These are phyloP conservation scores for Suillus tomentosus DNA, from an alignment of 768 basidiomycete species.

Conservation along the genomic window DNA sequence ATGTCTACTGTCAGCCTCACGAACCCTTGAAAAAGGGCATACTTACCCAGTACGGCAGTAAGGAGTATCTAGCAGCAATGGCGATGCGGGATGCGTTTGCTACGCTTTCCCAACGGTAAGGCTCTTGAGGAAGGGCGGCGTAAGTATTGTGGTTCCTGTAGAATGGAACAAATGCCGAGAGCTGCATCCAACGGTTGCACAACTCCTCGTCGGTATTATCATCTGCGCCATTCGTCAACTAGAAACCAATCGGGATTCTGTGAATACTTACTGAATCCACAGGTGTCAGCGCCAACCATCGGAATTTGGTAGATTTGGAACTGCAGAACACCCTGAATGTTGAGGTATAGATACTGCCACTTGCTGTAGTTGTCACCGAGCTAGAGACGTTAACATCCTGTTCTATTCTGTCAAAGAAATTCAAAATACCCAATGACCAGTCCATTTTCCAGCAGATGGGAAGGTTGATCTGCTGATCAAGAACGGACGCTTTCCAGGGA, in stretches of 20 bases:
- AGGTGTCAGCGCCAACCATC: conserved; percentile 79
- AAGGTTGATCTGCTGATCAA: conserved; percentile 72
- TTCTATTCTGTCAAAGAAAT: conserved; percentile 6
- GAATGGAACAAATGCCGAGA: conserved; percentile 83
- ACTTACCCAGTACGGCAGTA: conserved; percentile 80
- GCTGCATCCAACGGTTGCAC: conserved; percentile 84
- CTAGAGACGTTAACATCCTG: conserved; percentile 29
- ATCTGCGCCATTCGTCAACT: not conserved
- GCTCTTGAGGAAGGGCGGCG: conserved; percentile 74
- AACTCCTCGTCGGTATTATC: conserved; percentile 77
- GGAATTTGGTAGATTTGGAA: conserved; percentile 86
- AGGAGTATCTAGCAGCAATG: conserved; percentile 67
- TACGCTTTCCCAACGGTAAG: conserved; percentile 81
- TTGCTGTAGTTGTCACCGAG: conserved; percentile 78
- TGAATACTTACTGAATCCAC: conserved; percentile 30
- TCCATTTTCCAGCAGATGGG: conserved; percentile 67
- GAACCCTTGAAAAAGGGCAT: not conserved
- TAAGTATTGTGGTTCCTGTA: conserved; percentile 76
- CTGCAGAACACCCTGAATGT: conserved; percentile 75
- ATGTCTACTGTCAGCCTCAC: conserved; percentile 1
- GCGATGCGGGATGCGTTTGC: conserved; percentile 72
- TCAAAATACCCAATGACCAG: conserved; percentile 65
- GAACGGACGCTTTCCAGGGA: conserved; percentile 67
- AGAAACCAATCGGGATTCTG: too few species aligned
- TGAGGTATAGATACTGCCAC: conserved; percentile 72